phyloP scores from a whole-genome alignment of 495 filamentous ascomycete genomes.

The Haplographium delicatum region DNA sequence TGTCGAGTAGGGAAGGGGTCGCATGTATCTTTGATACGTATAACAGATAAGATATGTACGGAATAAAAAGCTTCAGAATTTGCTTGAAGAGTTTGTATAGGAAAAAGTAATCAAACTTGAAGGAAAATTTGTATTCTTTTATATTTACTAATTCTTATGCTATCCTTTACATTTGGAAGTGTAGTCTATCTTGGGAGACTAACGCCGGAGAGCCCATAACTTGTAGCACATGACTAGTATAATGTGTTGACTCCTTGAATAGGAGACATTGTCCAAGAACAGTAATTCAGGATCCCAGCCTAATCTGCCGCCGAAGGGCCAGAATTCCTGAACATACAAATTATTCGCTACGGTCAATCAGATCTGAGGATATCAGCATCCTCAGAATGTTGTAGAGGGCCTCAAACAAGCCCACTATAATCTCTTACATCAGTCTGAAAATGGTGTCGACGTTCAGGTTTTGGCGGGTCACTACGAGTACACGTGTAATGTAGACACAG shows the following conservation, averaged over 20 bases:
- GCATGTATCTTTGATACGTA: neutral
- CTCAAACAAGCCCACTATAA: slow-evolving; percentile 5
- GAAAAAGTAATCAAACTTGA: slow-evolving; percentile 3
- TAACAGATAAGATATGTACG: neutral
- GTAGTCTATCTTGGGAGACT: too few relatives aligned
- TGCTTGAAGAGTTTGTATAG: neutral
- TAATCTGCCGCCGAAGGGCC: slow-evolving; percentile 6
- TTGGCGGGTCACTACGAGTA: slow-evolving; percentile 7
- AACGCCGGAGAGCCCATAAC: too few relatives aligned
- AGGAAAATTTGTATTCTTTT: neutral
- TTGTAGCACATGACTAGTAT: too few relatives aligned
- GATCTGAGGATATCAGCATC: slow-evolving; percentile 11
- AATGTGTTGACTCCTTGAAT: too few relatives aligned
- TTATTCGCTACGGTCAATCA: slow-evolving; percentile 8
- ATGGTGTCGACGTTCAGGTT: slow-evolving; percentile 3
- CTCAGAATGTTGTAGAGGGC: slow-evolving; percentile 6
- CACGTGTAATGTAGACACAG: slow-evolving; percentile 7
- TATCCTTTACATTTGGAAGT: too few relatives aligned
- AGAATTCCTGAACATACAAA: slow-evolving; percentile 10
- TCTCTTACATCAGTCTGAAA: slow-evolving; percentile 9
- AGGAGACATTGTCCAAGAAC: slow-evolving; percentile 4
- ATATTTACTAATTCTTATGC: neutral
- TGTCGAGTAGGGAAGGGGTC: neutral
- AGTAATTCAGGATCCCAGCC: slow-evolving; percentile 9
- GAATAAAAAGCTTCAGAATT: slow-evolving; percentile 3